These are phyloP conservation scores for Geranium incanum DNA, from an alignment of 441 rosid genomes.

Conservation along the genomic window DNA sequence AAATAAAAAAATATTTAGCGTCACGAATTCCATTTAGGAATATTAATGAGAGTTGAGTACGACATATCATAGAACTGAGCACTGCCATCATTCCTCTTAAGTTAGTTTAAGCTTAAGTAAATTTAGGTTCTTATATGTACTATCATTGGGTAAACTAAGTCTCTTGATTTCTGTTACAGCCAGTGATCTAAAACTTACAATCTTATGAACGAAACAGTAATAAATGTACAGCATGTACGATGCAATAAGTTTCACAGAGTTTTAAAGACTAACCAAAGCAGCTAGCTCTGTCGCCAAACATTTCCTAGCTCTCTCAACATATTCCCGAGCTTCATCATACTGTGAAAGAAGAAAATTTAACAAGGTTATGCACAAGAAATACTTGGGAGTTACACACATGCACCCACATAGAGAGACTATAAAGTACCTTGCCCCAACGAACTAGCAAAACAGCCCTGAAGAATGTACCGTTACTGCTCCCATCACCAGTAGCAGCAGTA, in stretches of 20 bases:
- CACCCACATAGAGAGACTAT: background rate
- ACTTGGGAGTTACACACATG: background rate
- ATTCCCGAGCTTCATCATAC: constrained; percentile 95
- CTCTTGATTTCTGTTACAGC: constrained; percentile 1
- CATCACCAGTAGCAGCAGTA: constrained; percentile 86
- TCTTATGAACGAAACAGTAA: background rate
- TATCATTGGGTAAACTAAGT: background rate
- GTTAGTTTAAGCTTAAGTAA: background rate
- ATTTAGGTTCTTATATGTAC: background rate
- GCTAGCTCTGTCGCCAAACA: constrained; percentile 99
- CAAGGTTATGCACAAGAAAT: background rate
- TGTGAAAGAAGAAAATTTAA: constrained; percentile 22
- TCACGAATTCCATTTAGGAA: constrained; percentile 11
- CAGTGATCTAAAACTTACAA: background rate
- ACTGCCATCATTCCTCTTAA: background rate
- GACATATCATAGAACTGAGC: background rate
- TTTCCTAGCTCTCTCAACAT: constrained; percentile 95
- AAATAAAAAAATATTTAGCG: constrained; percentile 15
- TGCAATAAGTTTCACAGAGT: constrained; percentile 1
- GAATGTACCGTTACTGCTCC: constrained; percentile 96
- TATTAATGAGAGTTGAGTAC: background rate
- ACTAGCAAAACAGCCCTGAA: constrained; percentile 92
- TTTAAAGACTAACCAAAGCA: constrained; percentile 68
- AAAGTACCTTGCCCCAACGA: constrained; percentile 68
- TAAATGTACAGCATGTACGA: background rate